Conservation (phyloP, 1,139 yeast species). For the Yamadazyma spencermartinsiae region DNA sequence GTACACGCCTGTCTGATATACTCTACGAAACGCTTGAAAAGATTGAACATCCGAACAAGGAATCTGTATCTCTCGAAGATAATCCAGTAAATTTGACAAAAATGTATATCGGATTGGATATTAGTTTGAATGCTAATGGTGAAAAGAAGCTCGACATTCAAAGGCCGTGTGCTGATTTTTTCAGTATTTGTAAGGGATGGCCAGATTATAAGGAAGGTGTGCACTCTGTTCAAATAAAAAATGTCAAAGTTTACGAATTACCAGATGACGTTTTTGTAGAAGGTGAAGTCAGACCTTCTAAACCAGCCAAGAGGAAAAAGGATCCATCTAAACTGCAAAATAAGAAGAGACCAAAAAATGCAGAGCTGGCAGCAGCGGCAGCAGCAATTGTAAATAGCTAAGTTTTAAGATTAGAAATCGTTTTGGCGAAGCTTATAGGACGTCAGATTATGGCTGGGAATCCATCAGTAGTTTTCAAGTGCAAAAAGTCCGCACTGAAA, state of each 20-base stretch:
- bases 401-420: too few species aligned
- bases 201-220: conserved; percentile 59
- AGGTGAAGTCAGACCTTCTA: conserved; percentile 73
- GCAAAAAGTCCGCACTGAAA: too few species aligned
- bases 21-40: conserved; percentile 12
- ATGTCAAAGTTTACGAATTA: conserved; percentile 76
- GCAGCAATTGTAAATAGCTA: conserved; percentile 2
- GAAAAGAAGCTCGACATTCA: conserved; percentile 80
- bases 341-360: conserved; percentile 19
- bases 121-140: conserved; percentile 48
- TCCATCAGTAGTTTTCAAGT: too few species aligned
- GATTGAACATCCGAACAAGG: conserved; percentile 12
- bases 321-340: conserved; percentile 10
- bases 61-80: conserved; percentile 14
- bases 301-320: conserved; percentile 37
- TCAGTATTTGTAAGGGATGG: conserved; percentile 75
- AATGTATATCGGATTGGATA: conserved; percentile 75
- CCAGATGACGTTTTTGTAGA: conserved; percentile 84
- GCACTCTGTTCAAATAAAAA: conserved; percentile 67
- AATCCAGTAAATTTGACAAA: conserved; percentile 62
- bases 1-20: conserved; percentile 45
- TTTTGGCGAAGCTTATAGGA: too few species aligned
- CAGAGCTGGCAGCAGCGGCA: conserved; percentile 6
- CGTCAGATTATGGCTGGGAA: too few species aligned
- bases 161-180: conserved; percentile 89